Conservation (phyloP, 768 basidiomycete species). For the Tricholoma sp. region DNA sequence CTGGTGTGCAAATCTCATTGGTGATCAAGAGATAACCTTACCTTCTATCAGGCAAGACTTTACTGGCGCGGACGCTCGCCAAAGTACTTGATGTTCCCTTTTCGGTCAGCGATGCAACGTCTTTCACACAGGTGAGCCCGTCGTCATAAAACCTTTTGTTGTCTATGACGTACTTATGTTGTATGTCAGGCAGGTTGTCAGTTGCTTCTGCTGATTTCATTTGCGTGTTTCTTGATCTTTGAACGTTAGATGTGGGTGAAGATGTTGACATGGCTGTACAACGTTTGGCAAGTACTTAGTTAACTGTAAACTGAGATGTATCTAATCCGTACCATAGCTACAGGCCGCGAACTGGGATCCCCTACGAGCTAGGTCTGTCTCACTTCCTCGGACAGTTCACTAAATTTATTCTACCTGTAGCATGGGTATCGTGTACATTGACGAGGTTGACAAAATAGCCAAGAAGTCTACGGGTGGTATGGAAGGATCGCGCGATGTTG, state of each 20-base stretch:
- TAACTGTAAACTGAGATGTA: neutral
- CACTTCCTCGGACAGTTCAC: neutral
- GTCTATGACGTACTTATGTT: neutral
- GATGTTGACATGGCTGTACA: slow-evolving; percentile 93
- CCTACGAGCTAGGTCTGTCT: slow-evolving; percentile 64
- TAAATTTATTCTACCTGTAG: slow-evolving; percentile 33
- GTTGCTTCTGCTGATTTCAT: slow-evolving; percentile 20
- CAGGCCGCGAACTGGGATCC: slow-evolving; percentile 92
- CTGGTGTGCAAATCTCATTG: slow-evolving; percentile 41
- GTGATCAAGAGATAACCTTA: neutral
- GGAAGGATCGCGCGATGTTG: slow-evolving; percentile 81
- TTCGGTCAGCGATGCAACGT: slow-evolving; percentile 88
- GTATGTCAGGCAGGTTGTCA: slow-evolving; percentile 60
- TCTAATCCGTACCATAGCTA: slow-evolving; percentile 38
- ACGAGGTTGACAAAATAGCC: slow-evolving; percentile 94
- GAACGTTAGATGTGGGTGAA: slow-evolving; percentile 78
- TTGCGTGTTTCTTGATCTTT: slow-evolving; percentile 5
- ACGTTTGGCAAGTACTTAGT: slow-evolving; percentile 51
- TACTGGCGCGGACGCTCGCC: slow-evolving; percentile 89
- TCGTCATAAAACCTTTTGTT: neutral
- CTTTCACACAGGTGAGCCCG: slow-evolving; percentile 74
- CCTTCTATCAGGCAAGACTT: slow-evolving; percentile 67
- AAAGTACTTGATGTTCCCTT: slow-evolving; percentile 91
- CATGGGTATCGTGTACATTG: slow-evolving; percentile 93
- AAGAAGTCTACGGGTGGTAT: slow-evolving; percentile 51